These are phyloP conservation scores for Tylopilus sp. DNA, from an alignment of 1,284 basidiomycete species.

Conservation along the genomic window DNA sequence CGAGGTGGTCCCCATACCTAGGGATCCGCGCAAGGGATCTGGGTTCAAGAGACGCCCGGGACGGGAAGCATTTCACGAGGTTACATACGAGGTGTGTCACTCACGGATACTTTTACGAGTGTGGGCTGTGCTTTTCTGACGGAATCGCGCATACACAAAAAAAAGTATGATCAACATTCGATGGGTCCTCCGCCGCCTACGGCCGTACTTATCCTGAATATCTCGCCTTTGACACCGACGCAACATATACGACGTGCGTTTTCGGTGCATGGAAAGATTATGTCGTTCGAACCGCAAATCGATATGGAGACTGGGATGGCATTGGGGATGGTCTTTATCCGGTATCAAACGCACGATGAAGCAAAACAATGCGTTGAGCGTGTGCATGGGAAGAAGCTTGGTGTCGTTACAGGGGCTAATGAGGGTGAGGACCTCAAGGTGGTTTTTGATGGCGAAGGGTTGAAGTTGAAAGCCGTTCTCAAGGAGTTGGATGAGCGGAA, in stretches of 20 bases:
- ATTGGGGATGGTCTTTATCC: slow-evolving; percentile 79
- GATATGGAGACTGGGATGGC: slow-evolving; percentile 77
- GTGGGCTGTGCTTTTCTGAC: slow-evolving; percentile 12
- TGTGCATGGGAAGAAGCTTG: slow-evolving; percentile 52
- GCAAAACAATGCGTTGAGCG: slow-evolving; percentile 59
- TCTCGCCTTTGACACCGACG: slow-evolving; percentile 70
- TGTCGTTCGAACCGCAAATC: slow-evolving; percentile 74
- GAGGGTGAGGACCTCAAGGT: slow-evolving; percentile 50
- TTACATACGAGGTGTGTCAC: slow-evolving; percentile 59
- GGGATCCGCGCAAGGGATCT: slow-evolving; percentile 53
- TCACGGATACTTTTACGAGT: background rate
- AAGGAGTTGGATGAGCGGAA: slow-evolving; percentile 55
- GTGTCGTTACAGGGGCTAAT: slow-evolving; percentile 32
- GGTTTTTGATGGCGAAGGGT: slow-evolving; percentile 60
- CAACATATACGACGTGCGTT: slow-evolving; percentile 68
- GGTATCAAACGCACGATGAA: slow-evolving; percentile 57
- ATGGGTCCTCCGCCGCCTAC: slow-evolving; percentile 71
- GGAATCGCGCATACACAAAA: slow-evolving; percentile 33
- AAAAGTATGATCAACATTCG: slow-evolving; percentile 78
- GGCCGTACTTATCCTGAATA: slow-evolving; percentile 67
- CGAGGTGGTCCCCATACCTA: slow-evolving; percentile 41
- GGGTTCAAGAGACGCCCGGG: slow-evolving; percentile 39
- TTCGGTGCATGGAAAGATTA: slow-evolving; percentile 59
- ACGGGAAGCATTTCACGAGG: slow-evolving; percentile 45
- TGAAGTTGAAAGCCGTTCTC: slow-evolving; percentile 53